Base-by-base conservation (phyloP, 306 rosid genomes). In the Cicer judaicum region DNA sequence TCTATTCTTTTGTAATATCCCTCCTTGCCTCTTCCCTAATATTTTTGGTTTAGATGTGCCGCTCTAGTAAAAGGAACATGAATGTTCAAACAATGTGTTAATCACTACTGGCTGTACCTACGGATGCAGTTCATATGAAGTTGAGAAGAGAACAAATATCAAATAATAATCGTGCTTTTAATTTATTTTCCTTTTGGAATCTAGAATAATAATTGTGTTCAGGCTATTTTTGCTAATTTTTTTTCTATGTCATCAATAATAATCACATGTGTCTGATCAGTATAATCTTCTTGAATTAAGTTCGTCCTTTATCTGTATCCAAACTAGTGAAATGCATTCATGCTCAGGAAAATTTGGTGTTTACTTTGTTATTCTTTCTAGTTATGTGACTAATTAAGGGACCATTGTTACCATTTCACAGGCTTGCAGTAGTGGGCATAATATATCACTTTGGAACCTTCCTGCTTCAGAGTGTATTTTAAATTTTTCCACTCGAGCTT, bases 381-480 rank as follows among this genome's bases (percentile, higher is more conserved):
- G 50, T 62, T 68, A 19, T 41, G 15, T 62, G 68, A 41, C 64
- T 77, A 50, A 40, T 72, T 53, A 64, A 73, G 61, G 36, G 50
- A 68, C 72, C 48, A 21, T 43, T 76, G 79, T 61, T 80, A 74
- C 50, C 63, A 43, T 75, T 80, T 29, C 21, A 8, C 76, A 93
- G 98, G 97, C 93, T 72, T 93, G 94, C 80, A 82, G 96, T 67
- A 84, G 86, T 74, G 96, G 92, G 71, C 87, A 82, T 70, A 82
- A 91, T 86, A 79, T 93, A 80, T 93, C 94, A 19, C 86, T 93
- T 73, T 89, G 98, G 97, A 93, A 91, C 77, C 97, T 93, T 77
- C 90, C 92, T 59, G 93, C 98, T 64, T 87, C 92, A 61, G 98
- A 89, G 81, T 86, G 93, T 65, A 53, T 90, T 76, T 88, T 90